Base-by-base conservation (phyloP, 768 basidiomycete genomes). In the Collybia sordida region DNA sequence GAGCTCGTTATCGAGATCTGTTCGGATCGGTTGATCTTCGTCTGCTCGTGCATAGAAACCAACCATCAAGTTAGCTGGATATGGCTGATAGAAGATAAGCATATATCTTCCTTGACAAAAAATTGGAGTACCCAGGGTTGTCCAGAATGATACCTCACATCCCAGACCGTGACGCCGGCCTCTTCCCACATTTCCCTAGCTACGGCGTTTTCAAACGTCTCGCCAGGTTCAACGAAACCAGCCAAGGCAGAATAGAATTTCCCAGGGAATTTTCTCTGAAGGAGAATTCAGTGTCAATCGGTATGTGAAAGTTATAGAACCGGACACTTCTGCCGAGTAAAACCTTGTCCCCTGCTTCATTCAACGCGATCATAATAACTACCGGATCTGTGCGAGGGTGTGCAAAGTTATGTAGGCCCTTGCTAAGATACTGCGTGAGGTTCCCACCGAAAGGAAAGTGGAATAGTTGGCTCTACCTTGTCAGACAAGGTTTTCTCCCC, bases 161-260 rank as follows among this genome's bases (percentile, higher is more conserved):
- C 78, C 73, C 86, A 87, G 19, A 92, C 90, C 41, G 77, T 80
- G n/a, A 98, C 79, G 3, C 96, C 96, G 2, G 92, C 90, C 66
- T 98, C 96, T 66, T 99, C 96, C 85, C 92, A 92, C 66, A 96
- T 86, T 67, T 98, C 96, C 34, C 96, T 79, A 45, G 80, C 75
- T 24, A 98, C 94, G 2, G 95, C 88, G 58, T 98, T 94, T 63
- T 99, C 96, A 55, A 97, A 88, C 0, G 89, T 83, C 65, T 99
- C 96, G 8, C 89, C 94, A 4, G 94, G 93, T 64, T 98, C 96
- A 39, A 95, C 80, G 63, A 98, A 98, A 2, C 96, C 96, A 1
- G 95, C 93, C 23, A 98, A 70, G 40, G 92, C 91, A 1, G 93
- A 95, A 68, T 93, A 97, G 66, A 90, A 88, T 42, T 73, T 82